phyloP scores from a whole-genome alignment of 2,329 filamentous ascomycete genomes.

The Cercospora sp. region DNA sequence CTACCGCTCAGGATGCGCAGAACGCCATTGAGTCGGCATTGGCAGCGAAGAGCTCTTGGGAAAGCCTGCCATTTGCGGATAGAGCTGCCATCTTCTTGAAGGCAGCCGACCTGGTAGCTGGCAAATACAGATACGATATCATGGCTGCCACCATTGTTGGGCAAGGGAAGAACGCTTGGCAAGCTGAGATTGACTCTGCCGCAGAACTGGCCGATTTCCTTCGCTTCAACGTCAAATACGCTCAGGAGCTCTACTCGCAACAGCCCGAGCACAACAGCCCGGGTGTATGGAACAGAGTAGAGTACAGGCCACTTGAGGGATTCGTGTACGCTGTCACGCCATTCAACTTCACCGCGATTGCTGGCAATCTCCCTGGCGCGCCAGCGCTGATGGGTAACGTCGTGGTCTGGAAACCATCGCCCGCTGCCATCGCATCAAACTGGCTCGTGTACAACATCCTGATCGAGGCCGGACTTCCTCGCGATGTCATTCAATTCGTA shows the following conservation, averaged over 20 bases:
- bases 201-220: conserved; percentile 92
- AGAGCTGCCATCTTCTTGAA: conserved; percentile 93
- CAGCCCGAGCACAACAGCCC: conserved; percentile 82
- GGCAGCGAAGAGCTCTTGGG: conserved; percentile 83
- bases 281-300: conserved; percentile 87
- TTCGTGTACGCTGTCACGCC: conserved; percentile 94
- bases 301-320: conserved; percentile 86
- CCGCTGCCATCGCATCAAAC: conserved; percentile 83
- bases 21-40: conserved; percentile 81
- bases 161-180: conserved; percentile 98
- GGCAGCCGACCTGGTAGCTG: conserved; percentile 84
- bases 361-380: conserved; percentile 77
- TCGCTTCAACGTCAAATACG: conserved; percentile 86
- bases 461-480: conserved; percentile 84
- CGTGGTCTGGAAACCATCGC: conserved; percentile 95
- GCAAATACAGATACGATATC: conserved; percentile 93
- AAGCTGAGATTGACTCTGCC: conserved; percentile 96
- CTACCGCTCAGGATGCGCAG: conserved; percentile 72
- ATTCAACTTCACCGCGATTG: conserved; percentile 97
- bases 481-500: conserved; percentile 89
- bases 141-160: conserved; percentile 96
- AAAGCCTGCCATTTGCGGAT: conserved; percentile 81
- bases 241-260: conserved; percentile 83
- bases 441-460: conserved; percentile 89
- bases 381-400: conserved; percentile 92